phyloP scores from a whole-genome alignment of 176 grass and related monocot species.

The Eleusine indica region DNA sequence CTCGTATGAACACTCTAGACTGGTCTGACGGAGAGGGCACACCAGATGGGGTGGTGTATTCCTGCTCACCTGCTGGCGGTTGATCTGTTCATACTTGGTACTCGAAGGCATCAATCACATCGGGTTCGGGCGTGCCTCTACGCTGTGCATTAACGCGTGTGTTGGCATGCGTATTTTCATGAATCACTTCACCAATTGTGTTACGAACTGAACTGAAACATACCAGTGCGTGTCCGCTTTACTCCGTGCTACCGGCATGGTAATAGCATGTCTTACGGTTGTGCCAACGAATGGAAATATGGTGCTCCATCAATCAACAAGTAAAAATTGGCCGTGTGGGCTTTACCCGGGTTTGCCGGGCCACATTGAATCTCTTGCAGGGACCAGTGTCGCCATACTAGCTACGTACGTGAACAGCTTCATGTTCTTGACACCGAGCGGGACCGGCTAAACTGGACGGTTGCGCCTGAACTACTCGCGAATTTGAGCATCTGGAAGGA shows the following conservation, averaged over 20 bases:
- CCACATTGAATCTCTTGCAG: background rate
- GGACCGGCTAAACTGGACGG: background rate
- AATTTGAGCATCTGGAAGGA: slow-evolving; percentile 3
- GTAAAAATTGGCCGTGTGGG: background rate
- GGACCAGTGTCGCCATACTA: background rate
- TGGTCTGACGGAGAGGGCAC: background rate
- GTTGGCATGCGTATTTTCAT: background rate
- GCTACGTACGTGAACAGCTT: background rate
- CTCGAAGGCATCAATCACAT: background rate
- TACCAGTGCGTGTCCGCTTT: no score
- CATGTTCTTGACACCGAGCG: background rate
- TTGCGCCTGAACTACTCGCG: background rate
- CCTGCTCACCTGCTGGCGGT: background rate
- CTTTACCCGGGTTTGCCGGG: background rate
- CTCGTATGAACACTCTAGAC: background rate
- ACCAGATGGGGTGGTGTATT: background rate
- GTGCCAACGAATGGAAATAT: background rate
- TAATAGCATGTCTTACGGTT: background rate
- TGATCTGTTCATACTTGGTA: background rate
- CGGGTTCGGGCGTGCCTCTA: background rate
- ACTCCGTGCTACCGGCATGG: no score
- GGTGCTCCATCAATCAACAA: background rate
- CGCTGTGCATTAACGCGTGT: background rate
- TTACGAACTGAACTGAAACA: background rate
- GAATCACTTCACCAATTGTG: background rate